Conservation (phyloP, 768 basidiomycete genomes). For the Podaxis sp. region DNA sequence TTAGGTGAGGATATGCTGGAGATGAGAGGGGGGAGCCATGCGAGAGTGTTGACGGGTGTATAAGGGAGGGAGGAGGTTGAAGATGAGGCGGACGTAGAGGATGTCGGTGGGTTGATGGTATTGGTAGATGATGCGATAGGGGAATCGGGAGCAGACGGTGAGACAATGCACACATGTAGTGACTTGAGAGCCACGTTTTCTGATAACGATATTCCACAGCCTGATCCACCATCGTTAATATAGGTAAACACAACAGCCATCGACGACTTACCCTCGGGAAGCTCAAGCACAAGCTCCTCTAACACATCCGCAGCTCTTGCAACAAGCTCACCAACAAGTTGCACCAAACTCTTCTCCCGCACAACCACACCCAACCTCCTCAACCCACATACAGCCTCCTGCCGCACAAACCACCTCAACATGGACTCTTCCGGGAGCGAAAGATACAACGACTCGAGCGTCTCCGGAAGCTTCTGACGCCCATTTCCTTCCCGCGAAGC, state of each 20-base stretch:
- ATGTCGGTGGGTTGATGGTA: neutral
- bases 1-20: neutral
- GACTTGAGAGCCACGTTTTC: neutral
- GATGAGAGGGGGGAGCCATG: neutral
- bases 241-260: too few species aligned
- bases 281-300: constrained; percentile 2
- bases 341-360: neutral
- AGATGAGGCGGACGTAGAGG: neutral
- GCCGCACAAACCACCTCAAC: constrained; percentile 3
- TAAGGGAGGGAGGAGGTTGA: neutral
- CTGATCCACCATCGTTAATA: neutral
- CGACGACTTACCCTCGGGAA: neutral
- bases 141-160: neutral
- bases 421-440: constrained; percentile 6
- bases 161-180: neutral
- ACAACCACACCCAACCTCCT: neutral
- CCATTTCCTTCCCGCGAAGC: constrained; percentile 2
- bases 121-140: neutral
- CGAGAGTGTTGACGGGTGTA: neutral
- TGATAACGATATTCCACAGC: neutral
- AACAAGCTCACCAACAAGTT: neutral
- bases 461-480: neutral
- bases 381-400: neutral
- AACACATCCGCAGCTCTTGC: neutral
- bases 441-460: constrained; percentile 1